Base-by-base conservation (phyloP, 129 eudicot species). In the Calendula officinalis region DNA sequence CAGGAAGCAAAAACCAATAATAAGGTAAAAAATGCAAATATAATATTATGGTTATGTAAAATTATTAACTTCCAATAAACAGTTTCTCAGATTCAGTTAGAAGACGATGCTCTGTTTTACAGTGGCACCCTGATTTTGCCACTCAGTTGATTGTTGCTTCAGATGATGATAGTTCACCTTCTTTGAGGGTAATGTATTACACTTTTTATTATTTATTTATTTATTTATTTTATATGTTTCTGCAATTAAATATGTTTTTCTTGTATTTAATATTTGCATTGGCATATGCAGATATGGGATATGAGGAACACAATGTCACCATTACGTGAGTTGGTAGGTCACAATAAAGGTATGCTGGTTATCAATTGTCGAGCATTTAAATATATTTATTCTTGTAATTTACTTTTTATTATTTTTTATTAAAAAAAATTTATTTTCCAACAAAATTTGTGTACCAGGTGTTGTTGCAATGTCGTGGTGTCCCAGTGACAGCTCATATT, bases 391-490 rank as follows among this genome's bases (percentile, higher is more conserved):
- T 17, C 3, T 68, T 79, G n/a, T 17, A 64, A 48, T 10, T 36
- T 41, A 6, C 36, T 58, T 16, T 51, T 27, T 64, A 12, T n/a
- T 35, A 50, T 17, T 3, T 16, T 2, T 16, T 50, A 50, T 22
- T 22, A 22, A 22, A 1, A 22, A 22, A 22, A 0, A 0, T 1
- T 22, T 22, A 22, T 22, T 22, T 22, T 22, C 30, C 52, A 53
- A 43, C 52, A 33, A 72, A 57, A 65, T 63, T 63, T 53, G 74
- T 76, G 60, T 59, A 43, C 43, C 78, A 92, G 98, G 98, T 74
- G 98, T 92, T n/a, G 89, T 92, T 68, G 95, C 98, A 2, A 88
- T 92, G 98, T 81, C 98, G 47, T 92, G 98, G 98, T 88, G 98
- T 71, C 98, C 98, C 33, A 69, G 64, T 79, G 98, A 92, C 37